These are phyloP conservation scores for Pharnaceum exiguum DNA, from an alignment of 148 eudicot species.

Conservation along the genomic window DNA sequence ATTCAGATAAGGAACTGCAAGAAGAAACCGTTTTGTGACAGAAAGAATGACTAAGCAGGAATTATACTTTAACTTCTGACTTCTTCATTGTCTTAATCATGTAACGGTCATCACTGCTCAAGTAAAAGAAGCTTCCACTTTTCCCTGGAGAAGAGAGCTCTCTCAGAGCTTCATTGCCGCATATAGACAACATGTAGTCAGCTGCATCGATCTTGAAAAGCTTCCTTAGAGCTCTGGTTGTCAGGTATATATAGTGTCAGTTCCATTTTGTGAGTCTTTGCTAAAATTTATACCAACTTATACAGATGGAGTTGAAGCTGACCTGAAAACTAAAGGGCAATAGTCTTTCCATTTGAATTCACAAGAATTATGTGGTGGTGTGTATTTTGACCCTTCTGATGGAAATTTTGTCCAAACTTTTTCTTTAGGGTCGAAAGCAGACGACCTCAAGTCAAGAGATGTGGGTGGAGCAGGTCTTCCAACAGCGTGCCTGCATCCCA, in stretches of 20 bases:
- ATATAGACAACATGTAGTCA: constrained; percentile 94
- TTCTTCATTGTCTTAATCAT: constrained; percentile 98
- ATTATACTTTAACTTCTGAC: constrained; percentile 75
- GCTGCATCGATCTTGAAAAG: constrained; percentile 97
- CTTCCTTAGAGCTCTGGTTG: constrained; percentile 77
- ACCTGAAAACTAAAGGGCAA: constrained; percentile 97
- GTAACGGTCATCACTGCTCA: constrained; percentile 87
- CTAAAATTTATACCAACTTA: background rate
- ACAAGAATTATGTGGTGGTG: constrained; percentile 84
- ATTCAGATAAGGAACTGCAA: background rate
- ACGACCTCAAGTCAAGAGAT: constrained; percentile 71
- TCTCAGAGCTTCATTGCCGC: constrained; percentile 86
- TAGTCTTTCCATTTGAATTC: constrained; percentile 98
- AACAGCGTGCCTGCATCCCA: constrained; percentile 89
- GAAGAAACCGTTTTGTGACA: background rate
- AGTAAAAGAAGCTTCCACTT: constrained; percentile 97
- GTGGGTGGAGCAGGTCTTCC: constrained; percentile 85
- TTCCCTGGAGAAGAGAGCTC: constrained; percentile 95
- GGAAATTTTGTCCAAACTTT: constrained; percentile 97
- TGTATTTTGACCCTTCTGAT: constrained; percentile 82
- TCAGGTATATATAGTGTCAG: background rate
- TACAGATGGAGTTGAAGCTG: background rate
- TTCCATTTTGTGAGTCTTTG: background rate
- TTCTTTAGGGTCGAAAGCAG: constrained; percentile 89
- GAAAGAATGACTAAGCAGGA: background rate